Conservation (phyloP, 2,329 filamentous ascomycete species). For the Xylaria multiplex region DNA sequence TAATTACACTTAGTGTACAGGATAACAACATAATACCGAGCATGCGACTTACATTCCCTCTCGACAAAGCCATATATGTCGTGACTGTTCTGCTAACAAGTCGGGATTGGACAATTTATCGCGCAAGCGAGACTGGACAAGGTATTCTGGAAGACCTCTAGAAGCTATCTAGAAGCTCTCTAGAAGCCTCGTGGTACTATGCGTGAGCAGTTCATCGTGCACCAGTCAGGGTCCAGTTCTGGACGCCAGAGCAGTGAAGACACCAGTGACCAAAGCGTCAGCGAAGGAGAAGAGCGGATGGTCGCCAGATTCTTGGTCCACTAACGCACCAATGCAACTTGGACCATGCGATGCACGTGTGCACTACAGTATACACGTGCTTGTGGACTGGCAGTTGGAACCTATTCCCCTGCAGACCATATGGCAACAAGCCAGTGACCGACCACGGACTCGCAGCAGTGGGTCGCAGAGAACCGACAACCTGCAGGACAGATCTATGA, state of each 20-base stretch:
- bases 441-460: constrained; percentile 11
- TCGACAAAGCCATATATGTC: neutral
- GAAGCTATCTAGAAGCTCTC: constrained; percentile 14
- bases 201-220: constrained; percentile 11
- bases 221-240: constrained; percentile 1
- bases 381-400: constrained; percentile 33
- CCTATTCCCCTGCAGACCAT: constrained; percentile 36
- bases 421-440: constrained; percentile 34
- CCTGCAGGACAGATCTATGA: constrained; percentile 26
- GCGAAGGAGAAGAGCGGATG: constrained; percentile 15
- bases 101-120: neutral
- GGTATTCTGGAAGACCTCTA: constrained; percentile 23
- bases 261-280: constrained; percentile 2
- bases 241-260: constrained; percentile 7
- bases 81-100: constrained; percentile 5
- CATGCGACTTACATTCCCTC: constrained; percentile 2
- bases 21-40: neutral
- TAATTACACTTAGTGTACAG: neutral
- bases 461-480: constrained; percentile 18
- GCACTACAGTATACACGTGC: constrained; percentile 32
- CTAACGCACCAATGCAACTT: constrained; percentile 24
- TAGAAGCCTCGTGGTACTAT: constrained; percentile 18
- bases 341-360: constrained; percentile 29
- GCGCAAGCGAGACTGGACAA: neutral
- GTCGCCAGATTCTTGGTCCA: constrained; percentile 22